phyloP scores from a whole-genome alignment of 305 asterid species.

The Fraxinus platypoda region DNA sequence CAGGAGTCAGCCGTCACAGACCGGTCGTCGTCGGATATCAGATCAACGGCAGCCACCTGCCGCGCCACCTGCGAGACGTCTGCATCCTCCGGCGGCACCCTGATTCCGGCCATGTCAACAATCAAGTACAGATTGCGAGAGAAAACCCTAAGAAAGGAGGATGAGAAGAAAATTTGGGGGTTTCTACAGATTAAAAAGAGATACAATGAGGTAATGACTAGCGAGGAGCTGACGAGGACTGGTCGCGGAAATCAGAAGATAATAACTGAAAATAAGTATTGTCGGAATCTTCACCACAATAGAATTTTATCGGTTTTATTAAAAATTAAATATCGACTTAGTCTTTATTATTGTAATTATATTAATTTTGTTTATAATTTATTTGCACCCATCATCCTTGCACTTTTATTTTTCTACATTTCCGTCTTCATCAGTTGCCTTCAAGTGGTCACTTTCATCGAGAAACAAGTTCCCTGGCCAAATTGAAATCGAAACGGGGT shows the following conservation, averaged over 20 bases:
- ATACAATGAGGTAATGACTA: not conserved
- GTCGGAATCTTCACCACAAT: not conserved
- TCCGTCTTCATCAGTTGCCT: not conserved
- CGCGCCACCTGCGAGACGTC: constrained; percentile 57
- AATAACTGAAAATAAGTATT: not conserved
- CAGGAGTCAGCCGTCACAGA: constrained; percentile 97
- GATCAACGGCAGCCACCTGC: constrained; percentile 61
- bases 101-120: constrained; percentile 69
- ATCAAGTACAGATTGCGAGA: not conserved
- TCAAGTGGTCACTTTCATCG: not conserved
- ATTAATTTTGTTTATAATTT: not conserved
- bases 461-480: not conserved
- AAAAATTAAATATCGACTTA: too few species aligned
- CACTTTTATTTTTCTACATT: not conserved
- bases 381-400: not conserved
- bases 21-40: constrained; percentile 94
- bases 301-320: not conserved
- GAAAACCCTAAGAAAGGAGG: constrained; percentile 40
- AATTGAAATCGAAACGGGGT: not conserved
- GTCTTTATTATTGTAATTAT: not conserved
- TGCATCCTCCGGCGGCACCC: constrained; percentile 72
- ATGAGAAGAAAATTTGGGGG: constrained; percentile 16
- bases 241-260: constrained; percentile 16
- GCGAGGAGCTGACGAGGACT: constrained; percentile 25
- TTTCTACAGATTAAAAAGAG: constrained; percentile 12